Evolutionary conservation across 2,329 filamentous ascomycete genomes (phyloP).

Genomic region (Fusarium sp.): DNA sequence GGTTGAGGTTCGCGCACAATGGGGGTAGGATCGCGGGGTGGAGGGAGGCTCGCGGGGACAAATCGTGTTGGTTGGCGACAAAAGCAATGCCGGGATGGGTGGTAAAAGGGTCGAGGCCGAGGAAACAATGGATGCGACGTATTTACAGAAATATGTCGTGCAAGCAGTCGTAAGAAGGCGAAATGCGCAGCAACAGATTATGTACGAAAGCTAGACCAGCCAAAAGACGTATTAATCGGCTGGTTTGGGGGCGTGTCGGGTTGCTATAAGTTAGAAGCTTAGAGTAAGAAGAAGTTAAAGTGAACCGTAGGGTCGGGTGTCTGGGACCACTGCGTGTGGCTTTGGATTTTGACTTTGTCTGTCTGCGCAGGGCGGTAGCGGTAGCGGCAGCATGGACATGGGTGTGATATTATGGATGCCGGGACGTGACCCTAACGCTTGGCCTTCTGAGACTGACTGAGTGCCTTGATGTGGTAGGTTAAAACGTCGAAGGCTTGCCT

Average conservation of each 20-base stretch:
- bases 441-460: conserved; percentile 20
- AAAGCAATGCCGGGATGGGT: conserved; percentile 32
- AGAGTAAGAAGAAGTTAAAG: conserved; percentile 39
- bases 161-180: conserved; percentile 15
- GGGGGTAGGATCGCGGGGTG: conserved; percentile 36
- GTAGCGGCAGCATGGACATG: conserved; percentile 30
- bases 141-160: conserved; percentile 11
- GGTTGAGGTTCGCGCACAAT: conserved; percentile 28
- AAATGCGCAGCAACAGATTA: conserved; percentile 19
- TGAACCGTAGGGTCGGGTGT: conserved; percentile 44
- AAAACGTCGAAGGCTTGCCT: conserved; percentile 21
- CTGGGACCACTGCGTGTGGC: conserved; percentile 34
- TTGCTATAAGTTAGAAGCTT: conserved; percentile 24
- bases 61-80: conserved; percentile 33
- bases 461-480: conserved; percentile 26
- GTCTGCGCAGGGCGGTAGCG: conserved; percentile 23
- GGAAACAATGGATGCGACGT: conserved; percentile 11
- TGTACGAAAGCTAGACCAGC: conserved; percentile 35
- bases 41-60: conserved; percentile 36
- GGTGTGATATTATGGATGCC: conserved; percentile 23
- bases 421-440: conserved; percentile 31
- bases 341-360: conserved; percentile 39
- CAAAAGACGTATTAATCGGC: conserved; percentile 31
- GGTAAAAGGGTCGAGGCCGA: conserved; percentile 18
- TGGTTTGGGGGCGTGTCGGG: conserved; percentile 32